Evolutionary conservation across 192 early-diverging fungal species (phyloP).

Genomic region (Paraglomus brasilianum): DNA sequence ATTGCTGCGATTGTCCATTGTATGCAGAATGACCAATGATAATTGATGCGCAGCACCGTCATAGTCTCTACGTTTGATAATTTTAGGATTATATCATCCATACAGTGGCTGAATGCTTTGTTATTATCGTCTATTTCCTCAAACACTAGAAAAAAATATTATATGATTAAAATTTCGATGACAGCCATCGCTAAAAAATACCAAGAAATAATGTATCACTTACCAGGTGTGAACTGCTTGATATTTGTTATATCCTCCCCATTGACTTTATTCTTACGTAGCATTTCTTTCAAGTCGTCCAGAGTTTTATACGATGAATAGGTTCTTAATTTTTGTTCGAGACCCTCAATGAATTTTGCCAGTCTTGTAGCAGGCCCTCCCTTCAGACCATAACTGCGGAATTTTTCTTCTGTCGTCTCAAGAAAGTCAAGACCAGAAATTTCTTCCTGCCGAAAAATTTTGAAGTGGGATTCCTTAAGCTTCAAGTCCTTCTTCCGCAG

Average conservation of each 20-base stretch:
- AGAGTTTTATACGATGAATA: conserved; percentile 2
- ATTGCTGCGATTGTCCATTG: too few species aligned
- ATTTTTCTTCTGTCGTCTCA: neutral
- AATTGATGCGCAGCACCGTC: too few species aligned
- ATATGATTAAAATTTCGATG: too few species aligned
- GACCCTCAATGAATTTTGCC: neutral
- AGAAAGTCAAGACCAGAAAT: conserved; percentile 4
- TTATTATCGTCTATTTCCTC: too few species aligned
- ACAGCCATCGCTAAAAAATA: too few species aligned
- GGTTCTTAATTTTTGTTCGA: neutral
- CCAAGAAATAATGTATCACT: too few species aligned
- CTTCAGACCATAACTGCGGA: neutral
- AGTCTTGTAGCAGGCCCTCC: neutral
- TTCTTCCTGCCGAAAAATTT: neutral
- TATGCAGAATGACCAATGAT: too few species aligned
- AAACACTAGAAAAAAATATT: too few species aligned
- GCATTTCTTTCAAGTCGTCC: neutral
- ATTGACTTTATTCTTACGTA: neutral
- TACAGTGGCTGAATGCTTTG: too few species aligned
- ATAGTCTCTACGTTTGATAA: too few species aligned
- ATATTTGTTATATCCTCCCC: neutral
- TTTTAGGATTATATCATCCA: too few species aligned
- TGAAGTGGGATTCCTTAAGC: neutral
- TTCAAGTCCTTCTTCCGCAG: neutral
- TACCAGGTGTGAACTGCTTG: neutral